A percentile compares a stretch with the other conserved stretches of the same genome.
Conservation (phyloP, 1,139 yeast species). For the Geotrichum aggregatum region DNA sequence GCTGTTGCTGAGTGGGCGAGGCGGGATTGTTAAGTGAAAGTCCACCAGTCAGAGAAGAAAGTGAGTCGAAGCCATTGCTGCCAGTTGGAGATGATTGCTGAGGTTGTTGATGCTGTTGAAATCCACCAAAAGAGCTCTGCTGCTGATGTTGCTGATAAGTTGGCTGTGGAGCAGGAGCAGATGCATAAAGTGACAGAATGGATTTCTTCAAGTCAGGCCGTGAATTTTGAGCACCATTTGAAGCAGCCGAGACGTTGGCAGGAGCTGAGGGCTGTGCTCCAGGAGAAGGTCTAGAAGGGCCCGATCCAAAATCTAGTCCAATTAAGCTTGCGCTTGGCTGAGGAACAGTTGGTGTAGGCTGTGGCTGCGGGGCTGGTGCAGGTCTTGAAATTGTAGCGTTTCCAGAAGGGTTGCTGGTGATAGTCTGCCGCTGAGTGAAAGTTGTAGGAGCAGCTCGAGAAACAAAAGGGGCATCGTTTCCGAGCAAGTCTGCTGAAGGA, state of each 20-base stretch:
- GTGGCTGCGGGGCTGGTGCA: slow-evolving; percentile 1
- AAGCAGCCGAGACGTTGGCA: slow-evolving; percentile 23
- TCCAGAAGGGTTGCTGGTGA: slow-evolving; percentile 12
- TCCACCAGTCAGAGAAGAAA: slow-evolving; percentile 5
- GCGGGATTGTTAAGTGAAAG: background rate
- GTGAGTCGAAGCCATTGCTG: background rate
- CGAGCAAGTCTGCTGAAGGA: slow-evolving; percentile 25
- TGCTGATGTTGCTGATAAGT: slow-evolving; percentile 1
- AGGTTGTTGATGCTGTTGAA: background rate
- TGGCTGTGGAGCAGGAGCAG: slow-evolving; percentile 42
- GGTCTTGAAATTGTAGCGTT: slow-evolving; percentile 4
- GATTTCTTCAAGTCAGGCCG: slow-evolving; percentile 87
- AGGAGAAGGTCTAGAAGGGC: slow-evolving; percentile 19
- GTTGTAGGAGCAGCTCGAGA: slow-evolving; percentile 15
- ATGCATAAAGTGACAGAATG: slow-evolving; percentile 80
- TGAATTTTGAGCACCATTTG: slow-evolving; percentile 30
- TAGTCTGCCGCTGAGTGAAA: slow-evolving; percentile 14
- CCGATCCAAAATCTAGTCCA: slow-evolving; percentile 21
- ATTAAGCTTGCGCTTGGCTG: slow-evolving; percentile 13
- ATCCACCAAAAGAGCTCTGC: slow-evolving; percentile 4
- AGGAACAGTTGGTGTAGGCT: slow-evolving; percentile 8
- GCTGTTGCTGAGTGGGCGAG: background rate
- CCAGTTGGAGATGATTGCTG: background rate
- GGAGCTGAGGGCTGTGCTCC: slow-evolving; percentile 25
- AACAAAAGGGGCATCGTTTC: slow-evolving; percentile 17